These are phyloP conservation scores for Neurospora sp. DNA, from an alignment of 495 filamentous ascomycete genomes.

Conservation along the genomic window DNA sequence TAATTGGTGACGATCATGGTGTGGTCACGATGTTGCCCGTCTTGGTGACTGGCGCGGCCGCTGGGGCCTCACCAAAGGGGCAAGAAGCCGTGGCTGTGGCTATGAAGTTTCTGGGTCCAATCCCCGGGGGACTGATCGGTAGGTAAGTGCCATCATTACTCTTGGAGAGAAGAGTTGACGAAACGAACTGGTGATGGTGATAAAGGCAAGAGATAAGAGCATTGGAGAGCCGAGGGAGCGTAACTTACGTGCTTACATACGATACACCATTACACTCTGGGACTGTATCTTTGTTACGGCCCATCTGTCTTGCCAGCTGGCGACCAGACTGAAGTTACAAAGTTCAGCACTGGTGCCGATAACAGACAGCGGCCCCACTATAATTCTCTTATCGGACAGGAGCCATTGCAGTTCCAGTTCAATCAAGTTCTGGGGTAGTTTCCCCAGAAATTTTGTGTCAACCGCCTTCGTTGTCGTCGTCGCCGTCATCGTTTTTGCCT, in stretches of 20 bases:
- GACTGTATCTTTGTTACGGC: neutral
- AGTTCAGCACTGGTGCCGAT: constrained; percentile 2
- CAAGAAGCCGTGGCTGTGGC: neutral
- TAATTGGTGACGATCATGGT: neutral
- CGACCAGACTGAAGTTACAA: neutral
- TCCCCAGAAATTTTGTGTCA: neutral
- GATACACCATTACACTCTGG: neutral
- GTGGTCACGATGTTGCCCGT: neutral
- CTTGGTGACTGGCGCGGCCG: neutral
- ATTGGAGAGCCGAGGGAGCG: neutral
- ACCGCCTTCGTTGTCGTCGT: neutral
- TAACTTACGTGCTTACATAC: neutral
- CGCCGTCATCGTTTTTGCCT: neutral
- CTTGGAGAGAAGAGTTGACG: neutral
- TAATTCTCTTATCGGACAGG: constrained; percentile 14
- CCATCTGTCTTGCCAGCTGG: neutral
- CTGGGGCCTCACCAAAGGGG: neutral
- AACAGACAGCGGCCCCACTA: constrained; percentile 7
- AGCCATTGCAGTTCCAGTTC: neutral
- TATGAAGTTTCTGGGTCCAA: neutral
- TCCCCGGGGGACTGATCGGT: neutral
- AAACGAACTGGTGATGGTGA: neutral
- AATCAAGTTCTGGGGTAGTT: neutral
- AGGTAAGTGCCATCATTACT: neutral
- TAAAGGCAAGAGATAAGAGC: neutral